Conservation (phyloP, 768 basidiomycete genomes). For the Xerocomus spinulosus region DNA sequence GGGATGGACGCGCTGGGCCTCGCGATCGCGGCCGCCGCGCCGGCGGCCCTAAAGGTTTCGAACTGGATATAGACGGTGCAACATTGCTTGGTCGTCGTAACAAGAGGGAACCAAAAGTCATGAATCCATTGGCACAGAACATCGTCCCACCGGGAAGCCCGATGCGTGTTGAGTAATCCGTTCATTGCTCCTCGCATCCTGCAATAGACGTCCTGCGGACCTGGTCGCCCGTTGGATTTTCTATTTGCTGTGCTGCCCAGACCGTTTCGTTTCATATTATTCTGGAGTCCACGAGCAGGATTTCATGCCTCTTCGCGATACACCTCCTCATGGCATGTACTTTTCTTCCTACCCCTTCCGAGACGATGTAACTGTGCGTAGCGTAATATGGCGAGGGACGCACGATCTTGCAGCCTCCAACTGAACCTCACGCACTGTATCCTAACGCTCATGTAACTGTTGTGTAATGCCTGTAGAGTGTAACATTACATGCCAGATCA, state of each 20-base stretch:
- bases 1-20: conserved; percentile 67
- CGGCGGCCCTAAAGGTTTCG: conserved; percentile 48
- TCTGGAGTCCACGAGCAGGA: neutral
- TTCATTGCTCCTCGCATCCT: neutral
- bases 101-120: conserved; percentile 31
- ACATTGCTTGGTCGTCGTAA: conserved; percentile 79
- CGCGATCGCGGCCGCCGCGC: conserved; percentile 49
- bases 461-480: conserved; percentile 15
- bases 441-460: conserved; percentile 13
- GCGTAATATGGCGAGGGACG: conserved; percentile 16
- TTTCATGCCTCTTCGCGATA: conserved; percentile 4
- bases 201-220: too few species aligned
- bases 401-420: conserved; percentile 2
- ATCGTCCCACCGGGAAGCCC: conserved; percentile 27
- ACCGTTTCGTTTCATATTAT: neutral
- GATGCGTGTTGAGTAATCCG: conserved; percentile 27
- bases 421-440: conserved; percentile 16
- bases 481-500: conserved; percentile 4
- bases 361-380: conserved; percentile 6
- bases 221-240: neutral
- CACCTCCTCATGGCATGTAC: conserved; percentile 9
- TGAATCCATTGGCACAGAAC: conserved; percentile 34
- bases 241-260: neutral
- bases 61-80: conserved; percentile 82
- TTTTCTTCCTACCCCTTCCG: conserved; percentile 7